Percentiles rank a stretch among this genome's conserved stretches.
phyloP scores from a whole-genome alignment of 2,329 filamentous ascomycete genomes.

The Talaromyces rugulosus region DNA sequence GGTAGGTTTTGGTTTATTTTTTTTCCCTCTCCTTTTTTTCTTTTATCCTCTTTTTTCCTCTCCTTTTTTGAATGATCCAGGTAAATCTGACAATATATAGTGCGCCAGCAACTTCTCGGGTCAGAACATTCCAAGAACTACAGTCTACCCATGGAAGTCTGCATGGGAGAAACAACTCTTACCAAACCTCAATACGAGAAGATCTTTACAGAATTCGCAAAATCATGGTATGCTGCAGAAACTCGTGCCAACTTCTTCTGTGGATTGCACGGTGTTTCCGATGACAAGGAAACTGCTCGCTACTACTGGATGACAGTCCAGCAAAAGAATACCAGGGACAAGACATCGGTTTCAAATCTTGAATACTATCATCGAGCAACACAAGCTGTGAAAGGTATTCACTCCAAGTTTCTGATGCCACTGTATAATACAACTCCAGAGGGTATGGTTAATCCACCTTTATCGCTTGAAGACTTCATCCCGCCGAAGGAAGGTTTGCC shows the following conservation, averaged over 20 bases:
- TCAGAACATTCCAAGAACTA: not conserved
- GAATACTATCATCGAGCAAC: conserved; percentile 3
- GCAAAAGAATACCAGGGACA: not conserved
- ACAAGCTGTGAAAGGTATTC: not conserved
- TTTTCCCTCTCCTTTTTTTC: no score
- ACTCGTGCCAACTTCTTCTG: not conserved
- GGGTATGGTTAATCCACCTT: not conserved
- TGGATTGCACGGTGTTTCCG: not conserved
- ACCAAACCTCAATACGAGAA: conserved; percentile 3
- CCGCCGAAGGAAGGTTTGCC: conserved; percentile 1
- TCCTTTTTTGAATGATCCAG: not conserved
- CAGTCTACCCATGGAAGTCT: conserved; percentile 2
- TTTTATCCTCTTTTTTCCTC: no score
- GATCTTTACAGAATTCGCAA: not conserved
- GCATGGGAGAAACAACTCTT: conserved; percentile 6
- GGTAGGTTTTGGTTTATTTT: not conserved
- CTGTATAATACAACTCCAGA: conserved; percentile 2
- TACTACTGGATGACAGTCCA: conserved; percentile 6
- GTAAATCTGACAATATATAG: not conserved
- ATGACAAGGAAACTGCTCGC: conserved; percentile 1
- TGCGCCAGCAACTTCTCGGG: conserved; percentile 2
- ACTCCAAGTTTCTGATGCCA: not conserved
- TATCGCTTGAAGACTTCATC: conserved; percentile 1
- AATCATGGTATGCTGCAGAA: not conserved
- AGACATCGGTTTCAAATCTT: not conserved